Base-by-base conservation (phyloP, 169 alveolate species). In the Babesia microti region DNA sequence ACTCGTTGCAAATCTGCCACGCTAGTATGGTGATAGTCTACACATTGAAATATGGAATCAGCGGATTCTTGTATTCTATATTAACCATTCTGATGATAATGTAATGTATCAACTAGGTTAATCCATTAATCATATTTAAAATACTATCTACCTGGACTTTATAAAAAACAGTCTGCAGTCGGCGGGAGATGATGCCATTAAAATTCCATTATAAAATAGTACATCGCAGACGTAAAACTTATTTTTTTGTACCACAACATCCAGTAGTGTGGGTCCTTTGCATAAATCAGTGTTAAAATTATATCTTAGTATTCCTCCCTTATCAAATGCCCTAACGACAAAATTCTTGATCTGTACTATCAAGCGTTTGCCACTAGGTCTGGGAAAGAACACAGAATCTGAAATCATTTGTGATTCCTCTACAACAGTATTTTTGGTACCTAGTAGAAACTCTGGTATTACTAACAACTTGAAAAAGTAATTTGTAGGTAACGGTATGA, bases 181-280 rank as follows among this genome's bases (percentile, higher is more conserved):
- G 6, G 65, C 19, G 30, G 51, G 68, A 3, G 75, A 54, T 21
- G 30, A 22, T 14, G 75, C 65, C 52, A 63, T 9, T 14, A 53
- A 23, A 43, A 50, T 47, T 0, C 68, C 75, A 23, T 63, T 63
- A 41, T 49, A 53, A 23, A 63, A 12, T 30, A 63, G 29, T 14
- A 63, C 59, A 19, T 63, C 75, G 28, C 45, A 21, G 6, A 63
- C 69, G 34, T 19, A 63, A 26, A 53, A 63, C 26, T 26, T 22
- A 5, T 32, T 21, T 18, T 57, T 60, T 28, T 44, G 39, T 7
- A 61, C 52, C 15, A 63, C 59, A 34, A 67, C 51, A 21, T 63
- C 75, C 39, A 63, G 58, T 0, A 63, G 19, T 0, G 75, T 63
- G 21, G 60, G 69, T 12, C 75, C 75, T 44, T 54, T 57, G 28